phyloP scores from a whole-genome alignment of 2,329 filamentous ascomycete genomes.

The Aaosphaeria pasadenensis region DNA sequence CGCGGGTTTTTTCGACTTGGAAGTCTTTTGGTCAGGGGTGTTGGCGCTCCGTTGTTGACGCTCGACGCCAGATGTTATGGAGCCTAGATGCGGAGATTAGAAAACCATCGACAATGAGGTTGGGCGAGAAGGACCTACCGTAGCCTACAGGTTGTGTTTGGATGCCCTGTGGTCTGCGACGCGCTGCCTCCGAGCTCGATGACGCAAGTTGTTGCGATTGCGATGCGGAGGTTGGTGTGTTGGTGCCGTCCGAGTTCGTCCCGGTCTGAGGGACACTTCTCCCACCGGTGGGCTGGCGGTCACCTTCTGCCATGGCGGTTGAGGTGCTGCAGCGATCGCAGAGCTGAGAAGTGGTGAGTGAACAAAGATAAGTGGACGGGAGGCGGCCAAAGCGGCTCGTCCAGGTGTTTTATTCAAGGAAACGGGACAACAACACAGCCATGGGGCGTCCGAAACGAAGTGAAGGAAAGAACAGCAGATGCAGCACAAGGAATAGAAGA shows the following conservation, averaged over 20 bases:
- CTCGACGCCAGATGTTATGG: slow-evolving; percentile 32
- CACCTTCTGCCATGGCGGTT: slow-evolving; percentile 29
- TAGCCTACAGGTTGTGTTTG: slow-evolving; percentile 29
- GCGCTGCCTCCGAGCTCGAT: slow-evolving; percentile 22
- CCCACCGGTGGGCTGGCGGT: slow-evolving; percentile 18
- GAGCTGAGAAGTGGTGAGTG: background rate
- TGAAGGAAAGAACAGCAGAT: slow-evolving; percentile 6
- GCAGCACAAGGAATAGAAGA: background rate
- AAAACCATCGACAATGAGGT: background rate
- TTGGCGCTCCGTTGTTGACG: slow-evolving; percentile 17
- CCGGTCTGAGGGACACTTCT: slow-evolving; percentile 17
- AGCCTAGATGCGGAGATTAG: slow-evolving; percentile 20
- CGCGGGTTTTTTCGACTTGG: slow-evolving; percentile 64
- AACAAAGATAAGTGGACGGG: too few relatives aligned
- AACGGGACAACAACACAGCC: background rate
- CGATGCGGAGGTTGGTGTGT: slow-evolving; percentile 8
- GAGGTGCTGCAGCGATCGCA: slow-evolving; percentile 7
- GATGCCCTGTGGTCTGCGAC: slow-evolving; percentile 25
- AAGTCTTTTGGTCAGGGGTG: slow-evolving; percentile 14
- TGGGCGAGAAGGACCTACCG: slow-evolving; percentile 17
- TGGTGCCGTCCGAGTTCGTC: slow-evolving; percentile 10
- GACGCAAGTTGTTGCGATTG: slow-evolving; percentile 7
- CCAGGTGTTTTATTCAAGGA: too few relatives aligned
- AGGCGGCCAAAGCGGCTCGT: too few relatives aligned
- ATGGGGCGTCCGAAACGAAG: slow-evolving; percentile 7